Base-by-base conservation (phyloP, 768 basidiomycete genomes). In the Suillus lakei region DNA sequence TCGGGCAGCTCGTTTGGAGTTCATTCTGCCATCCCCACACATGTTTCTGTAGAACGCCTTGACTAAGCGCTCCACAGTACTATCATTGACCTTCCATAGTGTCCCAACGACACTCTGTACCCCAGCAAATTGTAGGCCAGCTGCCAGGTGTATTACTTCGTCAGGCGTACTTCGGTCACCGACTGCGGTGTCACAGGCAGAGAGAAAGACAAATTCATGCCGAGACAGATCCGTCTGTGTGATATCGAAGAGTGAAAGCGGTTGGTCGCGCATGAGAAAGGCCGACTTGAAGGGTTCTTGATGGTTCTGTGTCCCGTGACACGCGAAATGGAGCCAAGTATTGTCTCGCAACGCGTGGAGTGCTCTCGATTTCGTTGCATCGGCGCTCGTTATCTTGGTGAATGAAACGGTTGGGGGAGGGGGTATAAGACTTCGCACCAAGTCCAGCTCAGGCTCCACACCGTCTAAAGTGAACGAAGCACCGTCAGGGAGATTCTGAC, bases 271-370 rank as follows among this genome's bases (percentile, higher is more conserved):
- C 65, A 62, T 46, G 2, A 53, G 48, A 43, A 66, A 53, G 51
- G 28, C 39, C 5, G 65, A 66, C 3, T 68, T 36, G 51, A 72
- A 69, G 9, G 72, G 71, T 18, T 67, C 60, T 1, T 8, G 9
- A 6, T 28, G 2, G 8, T 60, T 34, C n/a, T 65, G 64, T 7
- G 21, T 48, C 4, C 65, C 72, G 34, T 73, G 72, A 32, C 71
- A 72, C 2, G 70, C 62, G 32, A 73, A 64, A 55, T 73, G 72
- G 21, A 67, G 60, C 69, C 68, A 72, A 1, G 38, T 10, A 48
- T 69, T 48, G 21, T 34, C 8, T 39, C 28, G 44, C 12, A 70
- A 7, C 4, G 58, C 30, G 10, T 30, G 4, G 7, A 60, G 23
- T 1, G 64, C 64, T 4, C 12, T 41, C 1, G 30, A 5, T 26